Evolutionary conservation across 2,329 filamentous ascomycete genomes (phyloP).

Genomic region (Xylariaceae sp.): DNA sequence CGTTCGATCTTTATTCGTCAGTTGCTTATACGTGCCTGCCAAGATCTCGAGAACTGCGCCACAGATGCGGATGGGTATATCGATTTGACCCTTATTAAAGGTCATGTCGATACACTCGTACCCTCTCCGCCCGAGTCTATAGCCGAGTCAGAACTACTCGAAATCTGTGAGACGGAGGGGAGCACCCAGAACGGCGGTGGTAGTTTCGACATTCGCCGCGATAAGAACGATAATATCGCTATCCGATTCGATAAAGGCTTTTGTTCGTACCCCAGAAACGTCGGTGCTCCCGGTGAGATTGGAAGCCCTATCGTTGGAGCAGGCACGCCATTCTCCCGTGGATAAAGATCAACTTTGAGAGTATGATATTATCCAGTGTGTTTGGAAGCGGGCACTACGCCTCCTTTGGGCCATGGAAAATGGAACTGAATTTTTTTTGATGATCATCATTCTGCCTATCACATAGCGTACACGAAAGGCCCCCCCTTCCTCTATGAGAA

Average conservation of each 20-base stretch:
- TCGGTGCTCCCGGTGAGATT: conserved; percentile 62
- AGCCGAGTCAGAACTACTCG: conserved; percentile 64
- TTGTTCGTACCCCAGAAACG: conserved; percentile 40
- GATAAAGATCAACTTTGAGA: background rate
- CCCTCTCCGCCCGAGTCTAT: conserved; percentile 43
- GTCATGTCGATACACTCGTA: conserved; percentile 55
- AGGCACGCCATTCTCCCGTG: conserved; percentile 17
- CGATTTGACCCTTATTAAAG: conserved; percentile 61
- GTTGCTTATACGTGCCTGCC: conserved; percentile 74
- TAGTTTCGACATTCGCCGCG: conserved; percentile 66
- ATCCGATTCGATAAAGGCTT: conserved; percentile 55
- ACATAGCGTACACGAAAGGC: background rate
- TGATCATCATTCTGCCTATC: conserved; percentile 5
- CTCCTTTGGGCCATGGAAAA: background rate
- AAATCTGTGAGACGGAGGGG: conserved; percentile 87
- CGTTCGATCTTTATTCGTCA: conserved; percentile 65
- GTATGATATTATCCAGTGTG: background rate
- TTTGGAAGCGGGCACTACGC: background rate
- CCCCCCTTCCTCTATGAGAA: conserved; percentile 2
- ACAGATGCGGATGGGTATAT: conserved; percentile 60
- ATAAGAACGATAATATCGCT: conserved; percentile 37
- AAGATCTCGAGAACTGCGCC: conserved; percentile 46
- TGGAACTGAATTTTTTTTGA: conserved; percentile 4
- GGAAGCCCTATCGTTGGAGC: conserved; percentile 51
- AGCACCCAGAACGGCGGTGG: conserved; percentile 82